Percentiles rank a stretch among this genome's conserved stretches.
Conservation (phyloP, 768 basidiomycete species). For the Suillus fuscotomentosus region DNA sequence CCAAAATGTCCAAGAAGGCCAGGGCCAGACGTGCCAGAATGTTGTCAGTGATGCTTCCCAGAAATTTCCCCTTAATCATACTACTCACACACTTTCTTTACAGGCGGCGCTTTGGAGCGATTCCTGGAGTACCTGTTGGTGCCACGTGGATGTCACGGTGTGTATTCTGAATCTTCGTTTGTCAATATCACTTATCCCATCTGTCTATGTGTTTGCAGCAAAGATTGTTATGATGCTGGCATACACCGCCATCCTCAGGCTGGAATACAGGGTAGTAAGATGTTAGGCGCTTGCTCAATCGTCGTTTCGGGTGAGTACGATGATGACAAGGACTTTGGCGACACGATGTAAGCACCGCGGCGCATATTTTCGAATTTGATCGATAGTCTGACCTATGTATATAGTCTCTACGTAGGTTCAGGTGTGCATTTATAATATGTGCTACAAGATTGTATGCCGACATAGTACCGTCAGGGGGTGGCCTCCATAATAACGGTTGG, state of each 20-base stretch:
- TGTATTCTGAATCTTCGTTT: neutral
- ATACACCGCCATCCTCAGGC: constrained; percentile 16
- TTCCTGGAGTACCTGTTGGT: constrained; percentile 23
- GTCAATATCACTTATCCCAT: neutral
- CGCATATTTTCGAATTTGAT: neutral
- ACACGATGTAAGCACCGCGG: constrained; percentile 19
- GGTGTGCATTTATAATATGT: neutral
- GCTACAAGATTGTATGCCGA: neutral
- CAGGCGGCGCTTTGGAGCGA: constrained; percentile 23
- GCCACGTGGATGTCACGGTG: constrained; percentile 18
- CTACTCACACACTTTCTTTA: neutral
- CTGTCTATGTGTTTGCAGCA: neutral
- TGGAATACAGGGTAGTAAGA: constrained; percentile 21
- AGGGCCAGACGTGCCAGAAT: neutral
- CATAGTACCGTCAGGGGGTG: constrained; percentile 14
- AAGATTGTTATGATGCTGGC: constrained; percentile 10
- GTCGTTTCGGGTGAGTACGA: constrained; percentile 17
- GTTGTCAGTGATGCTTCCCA: neutral
- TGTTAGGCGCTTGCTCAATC: constrained; percentile 17
- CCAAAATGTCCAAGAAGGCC: neutral
- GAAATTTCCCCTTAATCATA: neutral
- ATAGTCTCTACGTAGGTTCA: constrained; percentile 26
- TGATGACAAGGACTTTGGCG: constrained; percentile 24
- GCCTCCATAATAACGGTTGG: neutral
- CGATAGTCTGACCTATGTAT: constrained; percentile 2